Evolutionary conservation across 306 rosid genomes (phyloP).

Genomic region (Chamaecrista fasciculata): DNA sequence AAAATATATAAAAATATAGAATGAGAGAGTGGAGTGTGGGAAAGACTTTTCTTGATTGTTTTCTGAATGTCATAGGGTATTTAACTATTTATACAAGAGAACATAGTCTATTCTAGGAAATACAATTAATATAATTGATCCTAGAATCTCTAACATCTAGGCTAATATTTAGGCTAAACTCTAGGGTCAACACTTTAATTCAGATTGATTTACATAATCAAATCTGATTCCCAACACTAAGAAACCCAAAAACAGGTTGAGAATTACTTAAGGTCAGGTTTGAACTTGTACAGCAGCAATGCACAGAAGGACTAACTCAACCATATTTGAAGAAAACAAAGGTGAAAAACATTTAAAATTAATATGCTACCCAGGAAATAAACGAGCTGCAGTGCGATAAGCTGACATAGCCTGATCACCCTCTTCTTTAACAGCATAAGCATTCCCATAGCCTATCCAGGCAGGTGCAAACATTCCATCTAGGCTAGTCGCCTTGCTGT

Average conservation of each 20-base stretch:
- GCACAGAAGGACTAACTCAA: conserved; percentile 8
- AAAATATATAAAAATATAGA: no score
- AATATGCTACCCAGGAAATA: conserved; percentile 81
- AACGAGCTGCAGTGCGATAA: conserved; percentile 96
- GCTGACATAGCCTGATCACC: conserved; percentile 99
- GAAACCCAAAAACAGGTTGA: conserved; percentile 13
- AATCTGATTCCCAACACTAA: no score
- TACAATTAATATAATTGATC: no score
- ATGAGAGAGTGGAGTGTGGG: no score
- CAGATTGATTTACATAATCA: no score
- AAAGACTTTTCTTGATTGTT: no score
- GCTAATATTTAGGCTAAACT: no score
- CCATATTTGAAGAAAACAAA: neutral
- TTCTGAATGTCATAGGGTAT: no score
- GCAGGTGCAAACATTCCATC: conserved; percentile 95
- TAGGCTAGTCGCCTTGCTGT: conserved; percentile 90
- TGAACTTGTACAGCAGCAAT: conserved; percentile 14
- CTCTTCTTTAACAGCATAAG: conserved; percentile 92
- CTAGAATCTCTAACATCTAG: no score
- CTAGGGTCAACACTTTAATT: no score
- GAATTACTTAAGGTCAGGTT: neutral
- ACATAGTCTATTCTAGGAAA: no score
- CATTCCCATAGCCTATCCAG: conserved; percentile 95
- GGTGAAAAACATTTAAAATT: neutral
- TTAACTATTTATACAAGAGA: no score